These are phyloP conservation scores for Backusella sp. DNA, from an alignment of 192 early-diverging fungal genomes.

Conservation along the genomic window DNA sequence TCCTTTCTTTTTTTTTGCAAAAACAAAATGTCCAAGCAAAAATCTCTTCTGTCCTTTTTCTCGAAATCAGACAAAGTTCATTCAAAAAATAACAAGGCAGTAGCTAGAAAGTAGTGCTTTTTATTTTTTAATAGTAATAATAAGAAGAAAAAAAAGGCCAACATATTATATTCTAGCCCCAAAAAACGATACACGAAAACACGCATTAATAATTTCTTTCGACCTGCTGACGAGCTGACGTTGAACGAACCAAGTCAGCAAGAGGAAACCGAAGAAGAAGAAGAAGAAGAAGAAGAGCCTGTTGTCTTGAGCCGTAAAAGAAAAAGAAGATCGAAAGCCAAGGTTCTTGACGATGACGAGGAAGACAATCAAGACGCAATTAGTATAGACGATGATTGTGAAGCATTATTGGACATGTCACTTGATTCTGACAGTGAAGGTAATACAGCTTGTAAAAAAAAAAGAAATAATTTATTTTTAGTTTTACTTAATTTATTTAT, in stretches of 20 bases:
- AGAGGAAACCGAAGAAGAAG: conserved; percentile 1
- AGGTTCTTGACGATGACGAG: background rate
- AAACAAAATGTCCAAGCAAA: background rate
- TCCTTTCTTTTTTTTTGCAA: background rate
- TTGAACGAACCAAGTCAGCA: background rate
- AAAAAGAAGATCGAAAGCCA: background rate
- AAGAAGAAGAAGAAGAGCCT: background rate
- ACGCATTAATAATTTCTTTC: background rate
- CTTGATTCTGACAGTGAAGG: conserved; percentile 7
- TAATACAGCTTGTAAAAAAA: background rate
- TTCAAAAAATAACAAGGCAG: background rate
- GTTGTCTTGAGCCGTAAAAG: background rate
- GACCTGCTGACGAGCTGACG: background rate
- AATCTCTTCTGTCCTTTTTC: background rate
- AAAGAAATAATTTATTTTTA: no score
- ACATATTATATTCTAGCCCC: background rate
- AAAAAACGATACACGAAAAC: conserved; percentile 2
- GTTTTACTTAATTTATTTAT: background rate
- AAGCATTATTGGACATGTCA: background rate
- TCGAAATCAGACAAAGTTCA: background rate
- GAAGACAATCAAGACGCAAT: background rate
- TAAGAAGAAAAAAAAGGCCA: background rate
- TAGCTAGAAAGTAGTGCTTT: background rate
- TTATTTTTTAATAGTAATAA: background rate
- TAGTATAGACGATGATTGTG: background rate